A percentile compares a stretch with the other conserved stretches of the same genome.
Evolutionary conservation across 805 yeast genomes (phyloP).

Genomic region (Candida rishiriensis): DNA sequence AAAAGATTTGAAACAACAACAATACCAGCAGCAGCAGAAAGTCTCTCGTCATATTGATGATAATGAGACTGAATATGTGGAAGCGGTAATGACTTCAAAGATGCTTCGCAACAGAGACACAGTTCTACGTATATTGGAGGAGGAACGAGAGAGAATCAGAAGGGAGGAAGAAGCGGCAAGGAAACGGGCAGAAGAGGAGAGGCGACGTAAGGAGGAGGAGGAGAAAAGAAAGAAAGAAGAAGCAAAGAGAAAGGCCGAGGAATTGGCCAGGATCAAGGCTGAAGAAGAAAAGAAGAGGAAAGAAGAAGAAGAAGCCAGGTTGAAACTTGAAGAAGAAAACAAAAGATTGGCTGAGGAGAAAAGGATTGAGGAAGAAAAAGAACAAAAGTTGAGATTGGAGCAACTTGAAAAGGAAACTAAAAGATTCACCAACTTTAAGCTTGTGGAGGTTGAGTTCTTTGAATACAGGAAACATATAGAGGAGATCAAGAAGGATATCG

Average conservation of each 20-base stretch:
- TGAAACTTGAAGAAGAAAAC: constrained; percentile 18
- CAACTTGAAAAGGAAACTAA: constrained; percentile 2
- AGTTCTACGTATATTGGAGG: constrained; percentile 5
- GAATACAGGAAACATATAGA: constrained; percentile 48
- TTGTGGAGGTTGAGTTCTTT: constrained; percentile 40
- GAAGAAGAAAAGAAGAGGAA: constrained; percentile 8
- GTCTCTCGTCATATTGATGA: too few species aligned
- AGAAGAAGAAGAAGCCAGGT: constrained; percentile 5
- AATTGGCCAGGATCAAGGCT: constrained; percentile 17
- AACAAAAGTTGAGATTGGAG: constrained; percentile 19
- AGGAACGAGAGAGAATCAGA: constrained; percentile 14
- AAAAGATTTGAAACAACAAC: too few species aligned
- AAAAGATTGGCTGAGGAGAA: constrained; percentile 21
- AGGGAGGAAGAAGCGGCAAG: constrained; percentile 13
- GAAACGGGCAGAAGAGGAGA: constrained; percentile 13
- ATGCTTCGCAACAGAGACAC: too few species aligned
- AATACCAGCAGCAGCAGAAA: too few species aligned
- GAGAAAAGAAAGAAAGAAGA: constrained; percentile 20
- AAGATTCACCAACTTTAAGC: constrained; percentile 31
- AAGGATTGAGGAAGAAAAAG: constrained; percentile 20
- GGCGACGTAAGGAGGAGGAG: constrained; percentile 20
- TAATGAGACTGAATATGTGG: too few species aligned
- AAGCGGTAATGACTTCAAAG: too few species aligned
- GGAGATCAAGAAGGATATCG: constrained; percentile 57
- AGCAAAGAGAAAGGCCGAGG: constrained; percentile 19